Percentiles rank a stretch among this genome's conserved stretches.
These are phyloP conservation scores for Cladophialophora immunda DNA, from an alignment of 2,329 filamentous ascomycete species.

Conservation along the genomic window DNA sequence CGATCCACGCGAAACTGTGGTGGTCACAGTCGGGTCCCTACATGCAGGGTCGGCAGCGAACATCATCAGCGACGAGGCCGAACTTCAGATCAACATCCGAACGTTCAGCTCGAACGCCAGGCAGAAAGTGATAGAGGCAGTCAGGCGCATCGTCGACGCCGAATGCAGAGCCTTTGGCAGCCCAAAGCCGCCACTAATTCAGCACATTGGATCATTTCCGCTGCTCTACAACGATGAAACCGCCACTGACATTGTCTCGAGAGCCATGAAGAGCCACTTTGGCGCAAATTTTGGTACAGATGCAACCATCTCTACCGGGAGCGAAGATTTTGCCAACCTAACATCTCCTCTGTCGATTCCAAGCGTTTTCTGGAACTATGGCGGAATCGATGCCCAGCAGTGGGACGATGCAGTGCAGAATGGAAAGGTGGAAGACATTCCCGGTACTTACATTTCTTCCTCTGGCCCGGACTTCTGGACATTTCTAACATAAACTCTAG, in stretches of 20 bases:
- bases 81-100: slow-evolving; percentile 64
- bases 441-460: slow-evolving; percentile 46
- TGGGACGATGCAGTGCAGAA: slow-evolving; percentile 17
- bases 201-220: slow-evolving; percentile 59
- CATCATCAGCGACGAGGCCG: slow-evolving; percentile 64
- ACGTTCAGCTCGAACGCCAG: slow-evolving; percentile 56
- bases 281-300: slow-evolving; percentile 53
- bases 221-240: slow-evolving; percentile 61
- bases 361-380: slow-evolving; percentile 65
- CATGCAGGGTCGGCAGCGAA: slow-evolving; percentile 68
- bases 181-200: slow-evolving; percentile 57
- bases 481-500: neutral
- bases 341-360: slow-evolving; percentile 60
- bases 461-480: neutral
- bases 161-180: slow-evolving; percentile 62
- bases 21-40: slow-evolving; percentile 66
- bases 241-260: slow-evolving; percentile 52
- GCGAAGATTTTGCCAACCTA: slow-evolving; percentile 68
- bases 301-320: slow-evolving; percentile 37
- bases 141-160: slow-evolving; percentile 64
- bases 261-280: slow-evolving; percentile 51
- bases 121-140: slow-evolving; percentile 54
- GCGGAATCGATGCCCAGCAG: slow-evolving; percentile 47
- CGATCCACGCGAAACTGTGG: slow-evolving; percentile 61
- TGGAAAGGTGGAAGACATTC: slow-evolving; percentile 38